A percentile compares a stretch with the other conserved stretches of the same genome.
phyloP scores from a whole-genome alignment of 1,284 basidiomycete genomes.

The Ustilago curta region DNA sequence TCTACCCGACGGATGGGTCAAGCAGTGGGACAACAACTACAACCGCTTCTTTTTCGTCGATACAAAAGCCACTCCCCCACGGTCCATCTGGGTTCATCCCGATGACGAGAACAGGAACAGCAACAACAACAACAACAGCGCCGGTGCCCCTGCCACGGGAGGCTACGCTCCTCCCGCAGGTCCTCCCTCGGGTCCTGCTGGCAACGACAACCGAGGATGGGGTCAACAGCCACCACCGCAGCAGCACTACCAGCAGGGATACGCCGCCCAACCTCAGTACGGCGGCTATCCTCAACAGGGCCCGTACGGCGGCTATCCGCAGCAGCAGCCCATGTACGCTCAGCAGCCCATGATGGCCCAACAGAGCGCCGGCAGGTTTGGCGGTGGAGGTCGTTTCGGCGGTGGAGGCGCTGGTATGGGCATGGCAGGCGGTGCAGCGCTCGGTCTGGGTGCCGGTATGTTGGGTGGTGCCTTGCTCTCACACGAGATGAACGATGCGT shows the following conservation, averaged over 20 bases:
- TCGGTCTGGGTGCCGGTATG: constrained; percentile 60
- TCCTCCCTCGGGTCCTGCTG: constrained; percentile 54
- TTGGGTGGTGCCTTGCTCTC: constrained; percentile 58
- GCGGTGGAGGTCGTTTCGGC: constrained; percentile 32
- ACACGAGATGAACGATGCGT: constrained; percentile 59
- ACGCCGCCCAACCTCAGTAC: constrained; percentile 23
- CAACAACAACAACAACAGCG: not conserved
- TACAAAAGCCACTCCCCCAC: constrained; percentile 61
- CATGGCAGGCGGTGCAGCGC: constrained; percentile 50
- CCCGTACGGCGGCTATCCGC: constrained; percentile 35
- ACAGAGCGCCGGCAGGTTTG: constrained; percentile 20
- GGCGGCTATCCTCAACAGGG: constrained; percentile 23
- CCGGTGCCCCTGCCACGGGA: constrained; percentile 4
- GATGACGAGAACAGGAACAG: constrained; percentile 44
- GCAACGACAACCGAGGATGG: constrained; percentile 38
- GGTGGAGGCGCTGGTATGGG: constrained; percentile 53
- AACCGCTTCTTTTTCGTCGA: constrained; percentile 67
- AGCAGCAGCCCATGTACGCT: constrained; percentile 49
- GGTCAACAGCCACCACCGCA: constrained; percentile 30
- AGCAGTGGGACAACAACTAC: constrained; percentile 67
- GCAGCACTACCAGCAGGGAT: constrained; percentile 17
- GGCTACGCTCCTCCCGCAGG: constrained; percentile 4
- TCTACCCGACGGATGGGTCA: constrained; percentile 62
- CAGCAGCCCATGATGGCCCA: constrained; percentile 48
- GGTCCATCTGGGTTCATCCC: constrained; percentile 66